Evolutionary conservation across 2,329 filamentous ascomycete species (phyloP), one percentile per base, ranked within the genome.

Genomic region (Stenocarpella maydis): DNA sequence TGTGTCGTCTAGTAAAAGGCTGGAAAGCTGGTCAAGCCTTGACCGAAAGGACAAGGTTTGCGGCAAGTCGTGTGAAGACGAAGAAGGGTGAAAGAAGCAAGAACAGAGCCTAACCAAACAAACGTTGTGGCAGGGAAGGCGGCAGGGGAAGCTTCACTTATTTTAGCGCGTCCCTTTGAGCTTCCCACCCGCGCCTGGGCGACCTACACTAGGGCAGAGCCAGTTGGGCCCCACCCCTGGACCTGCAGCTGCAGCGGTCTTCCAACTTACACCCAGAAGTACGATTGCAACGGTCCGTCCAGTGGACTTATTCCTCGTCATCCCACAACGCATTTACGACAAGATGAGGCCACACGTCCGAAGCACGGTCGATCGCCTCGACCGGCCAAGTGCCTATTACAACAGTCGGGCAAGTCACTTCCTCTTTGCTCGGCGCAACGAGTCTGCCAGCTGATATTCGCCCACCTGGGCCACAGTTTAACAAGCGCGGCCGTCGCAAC

Each of bases 311-410:
- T 37, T 21, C 10, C n/a, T 37, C n/a, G 10, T 34, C 14, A 8
- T 21, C 34, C n/a, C 72, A 49, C 15, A 54, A 63, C 34, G 39
- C 34, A 39, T 74, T 75, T 7, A 63, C 26, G 31, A 39, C 39
- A 75, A 69, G 17, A 88, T 88, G 87, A 79, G 80, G 71, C 77
- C 80, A 68, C 80, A 78, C 52, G 77, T 82, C 72, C 83, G 88
- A 77, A 90, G 86, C 79, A 98, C 96, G 8, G 92, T 98, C 72
- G 95, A 98, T 63, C 88, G 96, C 71, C 89, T 99, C 72, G 96
- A 99, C 82, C 92, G 91, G 81, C 95, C 96, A 21, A 98, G 95
- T 79, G 95, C 95, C 76, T 99, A 99, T 83, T 97, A 95, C 77
- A 87, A 90, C 72, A 91, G 87, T 82, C 92, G 92, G 83, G 95